phyloP scores from a whole-genome alignment of 345 rosid genomes.

The Anastatica hierochuntica region DNA sequence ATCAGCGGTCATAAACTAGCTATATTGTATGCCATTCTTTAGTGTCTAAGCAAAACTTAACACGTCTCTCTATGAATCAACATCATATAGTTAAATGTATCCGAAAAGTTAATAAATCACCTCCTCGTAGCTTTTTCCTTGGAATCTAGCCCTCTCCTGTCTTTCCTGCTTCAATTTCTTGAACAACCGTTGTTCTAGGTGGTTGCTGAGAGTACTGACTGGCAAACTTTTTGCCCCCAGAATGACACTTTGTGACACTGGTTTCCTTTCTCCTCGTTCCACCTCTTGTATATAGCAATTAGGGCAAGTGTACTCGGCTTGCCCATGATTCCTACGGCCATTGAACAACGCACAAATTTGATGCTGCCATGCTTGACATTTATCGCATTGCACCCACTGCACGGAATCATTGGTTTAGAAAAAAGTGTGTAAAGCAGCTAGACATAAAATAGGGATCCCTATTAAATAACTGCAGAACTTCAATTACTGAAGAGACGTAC shows the following conservation, averaged over 20 bases:
- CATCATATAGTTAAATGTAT: neutral
- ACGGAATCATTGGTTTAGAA: constrained; percentile 22
- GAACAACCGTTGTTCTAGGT: constrained; percentile 79
- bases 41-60: neutral
- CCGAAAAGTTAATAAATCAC: constrained; percentile 29
- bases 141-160: constrained; percentile 73
- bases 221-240: constrained; percentile 96
- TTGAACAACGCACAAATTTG: constrained; percentile 96
- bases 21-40: neutral
- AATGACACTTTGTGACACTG: constrained; percentile 84
- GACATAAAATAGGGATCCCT: neutral
- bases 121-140: constrained; percentile 84
- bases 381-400: constrained; percentile 99
- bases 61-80: neutral
- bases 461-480: neutral
- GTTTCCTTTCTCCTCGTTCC: constrained; percentile 82
- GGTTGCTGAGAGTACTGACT: constrained; percentile 84
- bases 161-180: constrained; percentile 72
- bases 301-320: constrained; percentile 99
- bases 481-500: constrained; percentile 31
- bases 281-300: constrained; percentile 88
- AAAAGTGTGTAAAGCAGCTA: neutral
- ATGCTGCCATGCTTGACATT: constrained; percentile 99
- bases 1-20: neutral
- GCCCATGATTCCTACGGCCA: constrained; percentile 93